Conservation (phyloP, 1,139 yeast genomes). For the Zhuliangozyma parablackwelliae region DNA sequence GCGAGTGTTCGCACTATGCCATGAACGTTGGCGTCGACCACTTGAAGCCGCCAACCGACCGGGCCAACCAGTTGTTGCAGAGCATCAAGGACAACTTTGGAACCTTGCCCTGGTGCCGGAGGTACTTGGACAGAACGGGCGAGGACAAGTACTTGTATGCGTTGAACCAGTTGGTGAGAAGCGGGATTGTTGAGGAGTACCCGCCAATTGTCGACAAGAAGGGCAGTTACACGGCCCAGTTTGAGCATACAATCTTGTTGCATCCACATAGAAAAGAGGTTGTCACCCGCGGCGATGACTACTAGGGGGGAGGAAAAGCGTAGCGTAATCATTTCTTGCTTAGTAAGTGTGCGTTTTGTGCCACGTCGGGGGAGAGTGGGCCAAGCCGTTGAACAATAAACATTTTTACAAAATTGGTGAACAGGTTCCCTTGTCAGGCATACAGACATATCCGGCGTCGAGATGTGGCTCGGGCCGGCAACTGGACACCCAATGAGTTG, state of each 20-base stretch:
- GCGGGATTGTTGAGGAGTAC: conserved; percentile 86
- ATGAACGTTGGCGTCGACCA: conserved; percentile 46
- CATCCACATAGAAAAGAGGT: conserved; percentile 93
- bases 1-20: conserved; percentile 95
- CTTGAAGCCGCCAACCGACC: conserved; percentile 48
- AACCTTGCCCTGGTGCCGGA: conserved; percentile 92
- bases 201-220: conserved; percentile 89
- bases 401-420: no score
- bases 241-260: conserved; percentile 85
- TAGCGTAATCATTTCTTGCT: no score
- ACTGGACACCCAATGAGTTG: no score
- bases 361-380: no score
- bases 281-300: conserved; percentile 92
- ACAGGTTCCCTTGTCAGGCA: no score
- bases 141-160: conserved; percentile 90
- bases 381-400: no score
- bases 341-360: no score
- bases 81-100: conserved; percentile 81
- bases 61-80: conserved; percentile 62
- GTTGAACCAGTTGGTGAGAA: conserved; percentile 78
- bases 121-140: conserved; percentile 87
- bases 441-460: no score
- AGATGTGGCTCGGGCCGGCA: no score
- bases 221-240: conserved; percentile 95
- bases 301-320: conserved; percentile 24